Conservation (phyloP, 805 yeast species). For the Cyberlindnera saturnus region DNA sequence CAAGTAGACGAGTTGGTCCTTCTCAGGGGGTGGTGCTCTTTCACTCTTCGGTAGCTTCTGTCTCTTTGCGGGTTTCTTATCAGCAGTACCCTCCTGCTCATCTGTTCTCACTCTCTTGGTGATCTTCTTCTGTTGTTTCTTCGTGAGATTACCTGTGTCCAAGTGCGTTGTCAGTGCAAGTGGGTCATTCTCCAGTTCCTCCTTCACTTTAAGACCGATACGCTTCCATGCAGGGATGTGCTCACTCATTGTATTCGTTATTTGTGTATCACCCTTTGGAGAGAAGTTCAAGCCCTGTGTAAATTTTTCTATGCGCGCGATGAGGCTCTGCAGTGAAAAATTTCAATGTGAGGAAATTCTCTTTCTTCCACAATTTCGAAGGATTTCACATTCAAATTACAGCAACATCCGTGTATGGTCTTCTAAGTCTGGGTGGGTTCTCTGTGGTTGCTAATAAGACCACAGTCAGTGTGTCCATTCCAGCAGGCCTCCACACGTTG, state of each 20-base stretch:
- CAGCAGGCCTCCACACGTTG: constrained; percentile 6
- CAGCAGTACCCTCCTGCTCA: constrained; percentile 8
- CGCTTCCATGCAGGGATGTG: constrained; percentile 80
- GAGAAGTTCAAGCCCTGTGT: not conserved
- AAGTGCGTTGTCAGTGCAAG: constrained; percentile 38
- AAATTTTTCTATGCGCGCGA: not conserved
- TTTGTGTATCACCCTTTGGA: not conserved
- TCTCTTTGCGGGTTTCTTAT: constrained; percentile 62
- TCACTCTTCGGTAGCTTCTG: constrained; percentile 62
- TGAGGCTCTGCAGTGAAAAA: not conserved
- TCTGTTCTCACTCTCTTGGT: constrained; percentile 20
- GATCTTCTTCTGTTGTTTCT: constrained; percentile 37
- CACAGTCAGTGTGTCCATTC: too few relatives aligned
- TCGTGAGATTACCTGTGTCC: constrained; percentile 35
- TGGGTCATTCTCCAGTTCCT: constrained; percentile 39
- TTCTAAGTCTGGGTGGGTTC: not conserved
- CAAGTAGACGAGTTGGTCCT: constrained; percentile 65
- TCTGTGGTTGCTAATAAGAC: too few relatives aligned
- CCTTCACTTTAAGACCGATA: constrained; percentile 60
- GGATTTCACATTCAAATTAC: constrained; percentile 19
- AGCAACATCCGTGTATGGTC: constrained; percentile 10
- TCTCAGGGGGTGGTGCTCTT: constrained; percentile 67
- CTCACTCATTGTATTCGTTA: constrained; percentile 13
- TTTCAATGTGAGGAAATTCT: not conserved
- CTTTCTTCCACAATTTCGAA: not conserved